Conservation (phyloP, 441 rosid genomes). For the Biscutella laevigata region DNA sequence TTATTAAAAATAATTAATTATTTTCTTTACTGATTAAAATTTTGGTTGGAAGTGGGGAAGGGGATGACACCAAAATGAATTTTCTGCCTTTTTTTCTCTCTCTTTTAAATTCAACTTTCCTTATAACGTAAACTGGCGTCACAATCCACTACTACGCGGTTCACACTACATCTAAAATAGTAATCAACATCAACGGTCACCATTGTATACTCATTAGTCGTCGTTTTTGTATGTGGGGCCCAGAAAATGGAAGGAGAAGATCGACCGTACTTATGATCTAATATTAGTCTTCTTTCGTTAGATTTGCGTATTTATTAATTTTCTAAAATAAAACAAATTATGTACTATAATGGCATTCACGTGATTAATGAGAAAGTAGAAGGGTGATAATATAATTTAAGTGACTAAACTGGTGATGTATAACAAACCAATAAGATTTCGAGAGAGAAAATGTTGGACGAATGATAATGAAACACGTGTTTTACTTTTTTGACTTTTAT, state of each 20-base stretch:
- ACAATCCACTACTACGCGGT: slow-evolving; percentile 1
- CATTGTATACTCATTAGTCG: too few species aligned
- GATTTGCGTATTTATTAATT: slow-evolving; percentile 1
- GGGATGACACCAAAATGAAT: slow-evolving; percentile 22
- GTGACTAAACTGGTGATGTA: slow-evolving; percentile 18
- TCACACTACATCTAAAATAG: not conserved
- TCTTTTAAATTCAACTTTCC: slow-evolving; percentile 16
- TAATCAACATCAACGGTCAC: slow-evolving; percentile 16
- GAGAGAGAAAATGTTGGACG: not conserved
- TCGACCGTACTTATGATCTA: slow-evolving; percentile 26
- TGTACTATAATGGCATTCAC: slow-evolving; percentile 18
- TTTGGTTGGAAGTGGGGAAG: slow-evolving; percentile 33
- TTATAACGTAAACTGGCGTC: slow-evolving; percentile 12
- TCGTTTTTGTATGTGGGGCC: slow-evolving; percentile 7
- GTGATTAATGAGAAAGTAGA: not conserved
- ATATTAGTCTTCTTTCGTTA: not conserved
- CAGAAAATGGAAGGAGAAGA: slow-evolving; percentile 11
- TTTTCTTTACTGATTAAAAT: not conserved
- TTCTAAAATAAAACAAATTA: not conserved
- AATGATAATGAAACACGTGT: not conserved
- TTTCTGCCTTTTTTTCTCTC: slow-evolving; percentile 1
- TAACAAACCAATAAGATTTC: slow-evolving; percentile 16
- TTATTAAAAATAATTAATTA: not conserved
- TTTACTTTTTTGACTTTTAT: slow-evolving; percentile 1
- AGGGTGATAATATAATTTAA: slow-evolving; percentile 17